A percentile compares a stretch with the other conserved stretches of the same genome.
phyloP scores from a whole-genome alignment of 306 rosid genomes.

The Cyclanthera cordifolia region DNA sequence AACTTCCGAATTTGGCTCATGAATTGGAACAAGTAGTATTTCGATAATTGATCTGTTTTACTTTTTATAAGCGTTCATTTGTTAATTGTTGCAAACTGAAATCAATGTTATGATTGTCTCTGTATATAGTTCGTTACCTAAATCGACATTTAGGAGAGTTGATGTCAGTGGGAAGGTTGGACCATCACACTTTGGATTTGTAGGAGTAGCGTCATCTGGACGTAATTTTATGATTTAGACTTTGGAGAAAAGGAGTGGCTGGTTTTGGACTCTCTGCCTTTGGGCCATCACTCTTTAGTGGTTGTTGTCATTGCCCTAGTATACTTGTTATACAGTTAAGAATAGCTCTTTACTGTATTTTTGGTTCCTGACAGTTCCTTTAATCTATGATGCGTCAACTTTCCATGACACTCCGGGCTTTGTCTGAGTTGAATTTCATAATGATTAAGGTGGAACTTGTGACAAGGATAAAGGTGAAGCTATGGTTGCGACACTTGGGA shows the following conservation, averaged over 20 bases:
- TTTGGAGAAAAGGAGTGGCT: too few relatives aligned
- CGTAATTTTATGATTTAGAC: too few relatives aligned
- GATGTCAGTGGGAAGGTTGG: background rate
- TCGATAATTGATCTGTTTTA: background rate
- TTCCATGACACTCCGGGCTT: too few relatives aligned
- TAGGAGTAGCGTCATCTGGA: background rate
- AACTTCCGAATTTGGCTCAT: background rate
- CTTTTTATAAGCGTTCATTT: background rate
- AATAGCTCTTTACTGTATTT: too few relatives aligned
- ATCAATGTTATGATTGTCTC: background rate
- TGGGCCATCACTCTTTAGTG: too few relatives aligned
- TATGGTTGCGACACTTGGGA: constrained; percentile 53
- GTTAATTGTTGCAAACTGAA: background rate
- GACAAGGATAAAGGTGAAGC: constrained; percentile 69
- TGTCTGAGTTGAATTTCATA: too few relatives aligned
- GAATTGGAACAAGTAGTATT: background rate
- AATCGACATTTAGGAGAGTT: background rate
- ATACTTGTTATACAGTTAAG: too few relatives aligned
- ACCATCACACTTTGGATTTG: constrained; percentile 1
- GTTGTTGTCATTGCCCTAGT: too few relatives aligned
- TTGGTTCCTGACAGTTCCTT: too few relatives aligned
- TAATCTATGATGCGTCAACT: too few relatives aligned
- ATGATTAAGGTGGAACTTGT: too few relatives aligned
- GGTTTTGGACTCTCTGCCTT: too few relatives aligned
- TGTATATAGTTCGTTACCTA: background rate